Evolutionary conservation across 495 filamentous ascomycete species (phyloP), one percentile per base, ranked within the genome.

Genomic region (Xeromyces bisporus): DNA sequence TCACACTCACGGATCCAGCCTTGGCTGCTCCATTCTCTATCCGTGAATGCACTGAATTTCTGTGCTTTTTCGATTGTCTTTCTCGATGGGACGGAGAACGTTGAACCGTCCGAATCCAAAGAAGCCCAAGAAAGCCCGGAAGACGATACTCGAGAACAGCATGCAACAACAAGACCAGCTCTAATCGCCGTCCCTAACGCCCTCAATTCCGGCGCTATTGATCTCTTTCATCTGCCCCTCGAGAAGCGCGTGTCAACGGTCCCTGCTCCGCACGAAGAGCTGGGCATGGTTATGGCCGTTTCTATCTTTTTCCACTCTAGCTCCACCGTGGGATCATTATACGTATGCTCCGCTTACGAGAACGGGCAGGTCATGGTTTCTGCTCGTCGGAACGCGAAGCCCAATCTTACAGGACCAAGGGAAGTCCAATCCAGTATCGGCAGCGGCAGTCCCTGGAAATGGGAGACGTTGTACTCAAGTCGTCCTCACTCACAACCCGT

Each of bases 1-100:
- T 29, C 34, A 26, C 28, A 38, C 9, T 31, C 38, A 28, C 27
- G 43, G 31, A 62, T 59, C 14, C 67, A 80, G 46, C 89, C 89
- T 10, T 93, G 84, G 84, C 55, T 96, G 3, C 54, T 93, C 20
- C 71, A 91, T 60, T 69, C 80, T 18, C 51, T 97, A 3, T 59
- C 77, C 17, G 81, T 96, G 24, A 94, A 93, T 48, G 81, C 89
- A 10, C 67, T 96, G 50, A 97, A 94, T 51, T 97, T 96, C 47
- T 97, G 89, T 41, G 72, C 81, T 1, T 97, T 97, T 48, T 69
- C 79, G 3, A 69, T 72, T 41, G 33, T 44, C 2, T 48, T 42
- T 10, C 18, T 58, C 8, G 23, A 49, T 17, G 7, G 20, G 5
- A n/a, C 12, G 3, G 17, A 31, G 2, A 26, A 27, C 3, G 6